Percentiles rank a stretch among this genome's conserved stretches.
These are phyloP conservation scores for Cymbopogon flexuosus DNA, from an alignment of 202 grass and related monocot species.

Conservation along the genomic window DNA sequence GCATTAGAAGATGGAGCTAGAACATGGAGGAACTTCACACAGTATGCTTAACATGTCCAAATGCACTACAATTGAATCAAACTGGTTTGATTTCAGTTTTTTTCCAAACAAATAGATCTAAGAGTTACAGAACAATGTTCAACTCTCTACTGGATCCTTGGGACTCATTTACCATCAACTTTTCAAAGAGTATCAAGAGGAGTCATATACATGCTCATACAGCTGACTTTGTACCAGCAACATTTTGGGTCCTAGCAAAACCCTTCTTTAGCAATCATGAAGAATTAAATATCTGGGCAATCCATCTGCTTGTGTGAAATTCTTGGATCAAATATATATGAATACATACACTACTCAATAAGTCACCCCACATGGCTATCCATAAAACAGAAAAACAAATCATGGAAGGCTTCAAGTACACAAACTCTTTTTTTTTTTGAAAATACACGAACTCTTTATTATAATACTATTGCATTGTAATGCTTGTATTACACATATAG, in stretches of 20 bases:
- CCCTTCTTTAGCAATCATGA: neutral
- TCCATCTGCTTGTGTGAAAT: neutral
- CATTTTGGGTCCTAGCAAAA: neutral
- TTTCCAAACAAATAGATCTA: neutral
- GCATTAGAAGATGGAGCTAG: too few relatives aligned
- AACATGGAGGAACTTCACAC: too few relatives aligned
- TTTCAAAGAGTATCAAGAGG: slow-evolving; percentile 6
- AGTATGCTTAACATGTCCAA: neutral
- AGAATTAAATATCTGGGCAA: neutral
- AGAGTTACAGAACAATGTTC: neutral
- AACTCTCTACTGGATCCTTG: neutral
- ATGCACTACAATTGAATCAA: slow-evolving; percentile 1
- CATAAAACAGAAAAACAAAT: neutral
- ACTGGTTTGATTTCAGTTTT: neutral
- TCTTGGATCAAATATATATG: neutral
- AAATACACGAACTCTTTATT: neutral
- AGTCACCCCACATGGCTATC: neutral
- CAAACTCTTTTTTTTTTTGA: neutral
- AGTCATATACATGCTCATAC: neutral
- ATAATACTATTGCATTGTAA: neutral
- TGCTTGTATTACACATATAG: neutral
- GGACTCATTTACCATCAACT: neutral
- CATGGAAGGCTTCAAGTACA: neutral
- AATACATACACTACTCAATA: neutral
- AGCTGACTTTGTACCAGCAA: neutral